Evolutionary conservation across 371 early-diverging fungal genomes (phyloP), one percentile per base, ranked within the genome.

Genomic region (Parasitella parasitica): DNA sequence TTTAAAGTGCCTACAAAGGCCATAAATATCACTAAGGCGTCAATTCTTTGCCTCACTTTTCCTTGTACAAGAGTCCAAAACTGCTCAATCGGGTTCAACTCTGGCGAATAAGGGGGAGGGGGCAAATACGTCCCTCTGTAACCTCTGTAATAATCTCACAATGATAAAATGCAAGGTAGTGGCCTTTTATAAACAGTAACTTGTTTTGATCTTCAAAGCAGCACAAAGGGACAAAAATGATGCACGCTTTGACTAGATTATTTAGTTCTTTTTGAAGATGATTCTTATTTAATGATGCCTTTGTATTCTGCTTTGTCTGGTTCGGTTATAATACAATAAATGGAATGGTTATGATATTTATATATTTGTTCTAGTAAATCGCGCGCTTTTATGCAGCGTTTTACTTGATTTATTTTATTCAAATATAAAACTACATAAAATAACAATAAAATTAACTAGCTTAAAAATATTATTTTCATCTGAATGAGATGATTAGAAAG

Each of bases 1-100:
- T 38, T 63, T 63, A 46, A 57, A 63, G 35, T 63, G 63, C 6
- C 41, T 56, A 52, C 20, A 56, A 39, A 63, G 49, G 13, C 34
- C 51, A 28, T 51, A 13, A 43, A 63, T 24, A 32, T 63, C 41
- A 34, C 63, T 30, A 52, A 63, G 56, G 15, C 16, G 43, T 50
- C 18, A 63, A 43, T 50, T 61, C 52, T 46, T 61, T 41, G 61
- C 54, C 39, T 61, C 27, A 53, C 34, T 34, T 46, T 61, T 12
- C 60, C 60, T 53, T 60, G 36, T n/a, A 52, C 53, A 3, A 60
- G 7, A 8, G 39, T 36, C 46, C 52, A 59, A 39, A 52, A 59
- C 28, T 59, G 41, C n/a, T 55, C 28, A 41, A 55, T 41, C 26
- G 56, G 56, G 37, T 41, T 55, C 38, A 55, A 26, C 56, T 55